Evolutionary conservation across 257 asterid genomes (phyloP), one percentile per base, ranked within the genome.

Genomic region (Przewalskia tangutica): DNA sequence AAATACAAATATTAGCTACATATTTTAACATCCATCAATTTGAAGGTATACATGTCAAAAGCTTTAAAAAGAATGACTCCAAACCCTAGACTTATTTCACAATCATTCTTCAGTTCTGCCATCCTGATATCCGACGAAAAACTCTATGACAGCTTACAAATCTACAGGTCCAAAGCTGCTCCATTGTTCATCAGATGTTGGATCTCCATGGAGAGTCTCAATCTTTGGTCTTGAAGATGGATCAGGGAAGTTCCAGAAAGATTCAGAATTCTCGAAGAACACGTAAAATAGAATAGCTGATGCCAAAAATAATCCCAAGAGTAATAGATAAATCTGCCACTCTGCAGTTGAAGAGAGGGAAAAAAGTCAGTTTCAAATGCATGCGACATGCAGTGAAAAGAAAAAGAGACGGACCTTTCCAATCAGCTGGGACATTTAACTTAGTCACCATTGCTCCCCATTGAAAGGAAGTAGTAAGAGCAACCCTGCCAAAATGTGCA

Each of bases 241-340:
- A 86, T 87, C 90, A n/a, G 99, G 99, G 71, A 96, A 93, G 90
- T 92, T 93, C 99, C 99, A 93, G 88, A 96, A 96, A 12, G 95
- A 85, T 83, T 96, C 98, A 0, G 98, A 94, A 71, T 89, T 91
- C 91, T 94, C 89, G 16, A 93, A 96, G 88, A 96, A 89, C 34
- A 94, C 12, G 90, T 96, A 94, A 67, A 96, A 96, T 42, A 90
- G 88, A 53, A 90, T 85, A 3, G 87, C 40, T 16, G 99, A 96
- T 44, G 98, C 99, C 91, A 93, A 79, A 85, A 96, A 93, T 83
- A 96, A 84, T 70, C 97, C 99, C 82, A 93, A 56, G 6, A 96
- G 94, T 20, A 96, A 84, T 82, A 91, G 70, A 89, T 94, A 96
- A 68, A 96, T 84, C 86, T 96, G 99, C 98, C 99, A 96, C 80